phyloP scores from a whole-genome alignment of 1,284 basidiomycete genomes.

The Cryptococcus deneoformans region DNA sequence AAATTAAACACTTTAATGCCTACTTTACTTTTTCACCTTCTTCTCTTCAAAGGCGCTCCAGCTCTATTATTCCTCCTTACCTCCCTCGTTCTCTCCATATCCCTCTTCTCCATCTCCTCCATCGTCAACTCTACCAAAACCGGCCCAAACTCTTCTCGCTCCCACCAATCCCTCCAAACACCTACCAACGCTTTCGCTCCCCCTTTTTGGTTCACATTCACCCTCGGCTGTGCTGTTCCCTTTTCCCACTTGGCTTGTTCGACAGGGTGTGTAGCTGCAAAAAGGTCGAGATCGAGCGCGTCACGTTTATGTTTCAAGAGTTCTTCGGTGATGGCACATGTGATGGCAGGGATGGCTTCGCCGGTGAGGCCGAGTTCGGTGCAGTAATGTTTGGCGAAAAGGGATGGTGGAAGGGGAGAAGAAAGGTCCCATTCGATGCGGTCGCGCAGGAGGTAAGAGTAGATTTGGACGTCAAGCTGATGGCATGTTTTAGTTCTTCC shows the following conservation, averaged over 20 bases:
- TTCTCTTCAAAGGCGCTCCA: no score
- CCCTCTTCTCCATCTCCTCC: constrained; percentile 86
- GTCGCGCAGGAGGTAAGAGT: constrained; percentile 83
- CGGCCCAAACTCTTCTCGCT: constrained; percentile 89
- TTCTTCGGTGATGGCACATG: constrained; percentile 93
- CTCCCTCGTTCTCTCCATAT: constrained; percentile 75
- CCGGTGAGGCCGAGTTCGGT: constrained; percentile 82
- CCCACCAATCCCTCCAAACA: constrained; percentile 93
- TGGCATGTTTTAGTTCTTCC: not conserved
- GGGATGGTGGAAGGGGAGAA: constrained; percentile 83
- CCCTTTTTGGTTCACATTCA: constrained; percentile 52
- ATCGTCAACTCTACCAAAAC: constrained; percentile 77
- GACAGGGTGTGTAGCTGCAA: constrained; percentile 59
- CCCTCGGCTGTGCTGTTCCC: constrained; percentile 46
- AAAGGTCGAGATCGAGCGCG: constrained; percentile 86
- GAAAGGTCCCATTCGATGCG: constrained; percentile 98
- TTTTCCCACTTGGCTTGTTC: constrained; percentile 63
- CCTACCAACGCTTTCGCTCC: constrained; percentile 77
- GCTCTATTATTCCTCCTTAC: constrained; percentile 49
- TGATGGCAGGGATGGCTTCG: constrained; percentile 81
- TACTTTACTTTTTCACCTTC: no score
- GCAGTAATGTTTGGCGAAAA: constrained; percentile 77
- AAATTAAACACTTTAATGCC: no score
- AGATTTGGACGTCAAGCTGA: constrained; percentile 97
- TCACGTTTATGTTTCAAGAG: constrained; percentile 92